Evolutionary conservation across 2,329 filamentous ascomycete genomes (phyloP).

Genomic region (Talaromyces sp.): DNA sequence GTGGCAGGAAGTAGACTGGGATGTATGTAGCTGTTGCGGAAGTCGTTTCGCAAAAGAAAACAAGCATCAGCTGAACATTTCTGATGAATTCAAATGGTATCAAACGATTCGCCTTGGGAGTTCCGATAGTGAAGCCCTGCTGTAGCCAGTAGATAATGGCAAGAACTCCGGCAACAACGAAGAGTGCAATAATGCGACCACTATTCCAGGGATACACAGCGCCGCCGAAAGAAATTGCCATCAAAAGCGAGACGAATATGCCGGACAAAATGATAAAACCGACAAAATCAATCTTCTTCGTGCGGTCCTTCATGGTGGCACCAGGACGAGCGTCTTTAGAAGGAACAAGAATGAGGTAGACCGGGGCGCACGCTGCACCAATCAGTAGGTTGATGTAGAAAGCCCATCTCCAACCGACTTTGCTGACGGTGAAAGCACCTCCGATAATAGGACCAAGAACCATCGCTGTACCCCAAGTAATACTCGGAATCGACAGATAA

Average conservation of each 20-base stretch:
- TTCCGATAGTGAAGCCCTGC: background rate
- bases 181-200: constrained; percentile 43
- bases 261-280: constrained; percentile 42
- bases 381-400: constrained; percentile 52
- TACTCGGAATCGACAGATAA: constrained; percentile 30
- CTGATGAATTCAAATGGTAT: constrained; percentile 24
- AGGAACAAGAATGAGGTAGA: constrained; percentile 35
- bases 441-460: constrained; percentile 38
- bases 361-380: constrained; percentile 39
- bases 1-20: constrained; percentile 48
- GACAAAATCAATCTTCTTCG: constrained; percentile 37
- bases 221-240: constrained; percentile 50
- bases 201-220: constrained; percentile 45
- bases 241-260: constrained; percentile 32
- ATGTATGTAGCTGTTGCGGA: constrained; percentile 25
- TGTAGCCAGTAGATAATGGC: constrained; percentile 24
- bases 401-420: constrained; percentile 24
- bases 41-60: constrained; percentile 21
- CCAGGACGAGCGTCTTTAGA: constrained; percentile 27
- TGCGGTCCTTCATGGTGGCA: constrained; percentile 19
- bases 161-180: constrained; percentile 43
- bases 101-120: background rate
- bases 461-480: constrained; percentile 33
- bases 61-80: background rate
- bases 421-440: constrained; percentile 29